Conservation (phyloP, 768 basidiomycete species). For the Suillus bovinus region DNA sequence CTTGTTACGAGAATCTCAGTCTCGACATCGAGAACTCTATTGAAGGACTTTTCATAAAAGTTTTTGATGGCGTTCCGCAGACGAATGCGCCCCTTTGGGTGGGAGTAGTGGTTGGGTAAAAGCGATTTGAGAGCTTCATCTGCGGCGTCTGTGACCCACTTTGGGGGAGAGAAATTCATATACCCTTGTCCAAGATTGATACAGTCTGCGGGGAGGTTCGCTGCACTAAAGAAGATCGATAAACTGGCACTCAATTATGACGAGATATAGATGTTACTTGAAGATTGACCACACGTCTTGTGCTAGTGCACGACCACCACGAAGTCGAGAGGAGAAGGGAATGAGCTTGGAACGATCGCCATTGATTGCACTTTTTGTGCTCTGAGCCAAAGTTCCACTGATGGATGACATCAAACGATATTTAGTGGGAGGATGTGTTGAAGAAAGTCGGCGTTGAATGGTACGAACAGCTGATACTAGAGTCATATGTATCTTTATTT, state of each 20-base stretch:
- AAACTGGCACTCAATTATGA: conserved; percentile 5
- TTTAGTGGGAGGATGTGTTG: not conserved
- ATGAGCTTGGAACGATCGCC: conserved; percentile 53
- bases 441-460: conserved; percentile 2
- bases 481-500: conserved; percentile 2
- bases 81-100: conserved; percentile 85
- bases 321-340: conserved; percentile 70
- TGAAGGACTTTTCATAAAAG: conserved; percentile 69
- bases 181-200: conserved; percentile 96
- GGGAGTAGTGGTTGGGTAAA: conserved; percentile 83
- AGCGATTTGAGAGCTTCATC: conserved; percentile 63
- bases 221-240: conserved; percentile 52
- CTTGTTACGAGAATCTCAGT: conserved; percentile 92
- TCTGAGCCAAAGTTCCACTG: not conserved
- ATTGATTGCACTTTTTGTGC: not conserved
- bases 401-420: not conserved
- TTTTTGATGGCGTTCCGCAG: conserved; percentile 85
- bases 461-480: not conserved
- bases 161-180: conserved; percentile 89
- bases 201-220: conserved; percentile 86
- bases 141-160: conserved; percentile 77
- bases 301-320: conserved; percentile 73
- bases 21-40: conserved; percentile 77
- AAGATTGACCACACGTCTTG: conserved; percentile 92
- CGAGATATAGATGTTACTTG: conserved; percentile 49